Base-by-base conservation (phyloP, 805 yeast species). In the Starmerella roubikii region DNA sequence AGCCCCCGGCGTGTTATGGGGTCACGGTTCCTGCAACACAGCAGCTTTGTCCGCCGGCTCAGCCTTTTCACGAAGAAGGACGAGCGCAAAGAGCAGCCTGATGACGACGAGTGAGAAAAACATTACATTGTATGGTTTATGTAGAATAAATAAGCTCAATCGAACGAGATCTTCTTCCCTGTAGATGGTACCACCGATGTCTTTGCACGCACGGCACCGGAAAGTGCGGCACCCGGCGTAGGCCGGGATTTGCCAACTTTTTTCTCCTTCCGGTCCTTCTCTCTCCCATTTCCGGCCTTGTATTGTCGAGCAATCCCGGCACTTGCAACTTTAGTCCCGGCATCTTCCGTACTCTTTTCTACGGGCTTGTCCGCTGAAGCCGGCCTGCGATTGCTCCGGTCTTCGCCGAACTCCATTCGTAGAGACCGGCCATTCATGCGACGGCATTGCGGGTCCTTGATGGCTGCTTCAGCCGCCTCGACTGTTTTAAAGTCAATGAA, bases 381-480 rank as follows among this genome's bases (percentile, higher is more conserved):
- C 35, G 62, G 67, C 19, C 52, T 31, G 56, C 83, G 68, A 62
- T 81, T 78, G 31, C 93, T 78, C 61, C 98, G 71, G 57, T 88
- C 97, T 61, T 91, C 95, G 48, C 98, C 98, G 53, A 64, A 88
- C 59, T 91, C 97, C 68, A 88, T 66, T 60, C 94, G 70, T 49
- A 85, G 59, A 1, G 76, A 74, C 59, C 95, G 68, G 47, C 82
- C 77, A 44, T 82, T 72, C 42, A 84, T 62, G 46, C 66, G 72
- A 52, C 71, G 71, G 49, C 81, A 74, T 25, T 69, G 52, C 57
- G 74, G 77, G 47, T 83, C 88, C 49, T 71, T 74, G 45, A 91
- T 64, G 1, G 96, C 97, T 27, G 67, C 67, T 0, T 91, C 80
- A 23, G 95, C 86, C 8, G 91, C 86, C 28, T 71, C 74, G 46